Evolutionary conservation across 805 yeast species (phyloP).

Genomic region (Ascoidea rubescens): DNA sequence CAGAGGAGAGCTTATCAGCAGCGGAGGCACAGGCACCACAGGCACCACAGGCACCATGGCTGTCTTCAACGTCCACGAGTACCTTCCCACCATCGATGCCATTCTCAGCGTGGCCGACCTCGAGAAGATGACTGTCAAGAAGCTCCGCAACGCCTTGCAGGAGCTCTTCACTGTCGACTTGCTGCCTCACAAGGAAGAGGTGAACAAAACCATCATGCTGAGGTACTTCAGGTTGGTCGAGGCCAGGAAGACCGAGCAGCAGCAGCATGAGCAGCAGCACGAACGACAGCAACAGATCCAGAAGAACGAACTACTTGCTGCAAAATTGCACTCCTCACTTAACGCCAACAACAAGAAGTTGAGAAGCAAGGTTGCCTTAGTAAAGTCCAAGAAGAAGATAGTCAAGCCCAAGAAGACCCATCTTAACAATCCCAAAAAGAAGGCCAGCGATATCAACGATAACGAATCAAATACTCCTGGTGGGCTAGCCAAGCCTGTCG

Average conservation of each 20-base stretch:
- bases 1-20: too few species aligned
- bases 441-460: constrained; percentile 9
- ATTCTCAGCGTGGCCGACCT: constrained; percentile 59
- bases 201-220: constrained; percentile 46
- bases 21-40: too few species aligned
- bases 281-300: constrained; percentile 10
- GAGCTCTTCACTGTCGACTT: constrained; percentile 49
- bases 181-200: constrained; percentile 32
- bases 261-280: not conserved
- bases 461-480: constrained; percentile 8
- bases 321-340: not conserved
- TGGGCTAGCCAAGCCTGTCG: constrained; percentile 2
- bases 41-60: too few species aligned
- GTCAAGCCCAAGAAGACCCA: constrained; percentile 6
- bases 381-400: constrained; percentile 14
- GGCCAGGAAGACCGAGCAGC: constrained; percentile 19
- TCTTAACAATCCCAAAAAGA: constrained; percentile 5
- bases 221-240: constrained; percentile 38
- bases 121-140: constrained; percentile 55
- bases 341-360: not conserved
- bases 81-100: constrained; percentile 21
- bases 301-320: constrained; percentile 11
- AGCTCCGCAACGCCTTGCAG: constrained; percentile 59
- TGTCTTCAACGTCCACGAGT: too few species aligned
- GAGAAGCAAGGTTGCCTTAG: constrained; percentile 8